phyloP scores from a whole-genome alignment of 805 yeast species.

The Suhomyces vadensis region DNA sequence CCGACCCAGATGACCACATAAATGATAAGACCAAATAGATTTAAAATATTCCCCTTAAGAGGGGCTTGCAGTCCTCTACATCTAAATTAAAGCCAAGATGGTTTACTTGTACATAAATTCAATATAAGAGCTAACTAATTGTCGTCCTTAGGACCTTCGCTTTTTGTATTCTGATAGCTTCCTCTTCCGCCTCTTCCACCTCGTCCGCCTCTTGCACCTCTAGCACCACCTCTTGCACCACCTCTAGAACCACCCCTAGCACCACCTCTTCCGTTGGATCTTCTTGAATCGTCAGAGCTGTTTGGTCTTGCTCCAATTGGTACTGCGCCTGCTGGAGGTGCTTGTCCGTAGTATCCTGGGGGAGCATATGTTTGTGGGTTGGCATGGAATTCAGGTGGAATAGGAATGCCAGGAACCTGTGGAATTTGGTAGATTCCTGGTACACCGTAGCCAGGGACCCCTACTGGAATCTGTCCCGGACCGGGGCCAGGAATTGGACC shows the following conservation, averaged over 20 bases:
- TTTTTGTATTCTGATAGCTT: no score
- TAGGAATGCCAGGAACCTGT: constrained; percentile 38
- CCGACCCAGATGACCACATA: background rate
- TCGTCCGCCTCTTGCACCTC: constrained; percentile 11
- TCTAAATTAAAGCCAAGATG: no score
- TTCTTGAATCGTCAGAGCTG: background rate
- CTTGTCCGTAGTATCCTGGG: constrained; percentile 31
- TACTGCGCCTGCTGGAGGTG: constrained; percentile 1
- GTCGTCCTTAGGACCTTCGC: background rate
- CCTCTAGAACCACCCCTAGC: constrained; percentile 10
- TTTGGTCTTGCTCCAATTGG: background rate
- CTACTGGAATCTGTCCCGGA: constrained; percentile 9
- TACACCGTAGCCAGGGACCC: background rate
- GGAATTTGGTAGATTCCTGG: constrained; percentile 17
- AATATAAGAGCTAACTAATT: background rate
- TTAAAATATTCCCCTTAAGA: no score
- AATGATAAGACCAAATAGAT: background rate
- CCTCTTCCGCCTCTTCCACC: constrained; percentile 4
- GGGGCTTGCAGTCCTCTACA: no score
- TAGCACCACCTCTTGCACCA: constrained; percentile 8
- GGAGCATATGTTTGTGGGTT: background rate
- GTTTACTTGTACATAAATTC: background rate
- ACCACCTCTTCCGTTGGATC: constrained; percentile 17
- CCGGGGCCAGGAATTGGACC: constrained; percentile 5
- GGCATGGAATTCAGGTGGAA: constrained; percentile 19